Evolutionary conservation across 2,329 filamentous ascomycete genomes (phyloP).

Genomic region (Colletotrichum tropicicola): DNA sequence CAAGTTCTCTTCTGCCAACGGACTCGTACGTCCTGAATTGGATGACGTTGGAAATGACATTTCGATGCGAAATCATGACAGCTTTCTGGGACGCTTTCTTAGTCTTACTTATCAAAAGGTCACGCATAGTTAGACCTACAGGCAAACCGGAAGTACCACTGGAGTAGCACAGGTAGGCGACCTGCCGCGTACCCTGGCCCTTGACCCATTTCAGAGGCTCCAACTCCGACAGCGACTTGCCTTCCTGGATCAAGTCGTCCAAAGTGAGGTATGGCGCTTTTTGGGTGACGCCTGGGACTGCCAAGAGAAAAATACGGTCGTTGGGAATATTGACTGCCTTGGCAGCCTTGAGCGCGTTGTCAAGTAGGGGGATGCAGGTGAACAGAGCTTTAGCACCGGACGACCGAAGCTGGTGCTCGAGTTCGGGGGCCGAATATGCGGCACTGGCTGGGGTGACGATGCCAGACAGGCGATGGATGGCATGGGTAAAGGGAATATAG

Average conservation of each 20-base stretch:
- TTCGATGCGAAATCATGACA: constrained; percentile 83
- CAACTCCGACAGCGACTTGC: constrained; percentile 61
- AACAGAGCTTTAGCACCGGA: constrained; percentile 76
- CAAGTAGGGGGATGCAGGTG: constrained; percentile 72
- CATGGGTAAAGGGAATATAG: constrained; percentile 76
- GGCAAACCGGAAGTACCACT: constrained; percentile 83
- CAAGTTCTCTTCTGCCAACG: constrained; percentile 44
- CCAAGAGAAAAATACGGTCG: constrained; percentile 73
- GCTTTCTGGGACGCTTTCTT: constrained; percentile 66
- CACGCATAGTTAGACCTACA: constrained; percentile 49
- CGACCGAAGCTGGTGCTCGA: constrained; percentile 76
- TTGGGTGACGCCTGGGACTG: constrained; percentile 67
- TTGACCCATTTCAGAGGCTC: constrained; percentile 66
- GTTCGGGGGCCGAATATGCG: constrained; percentile 74
- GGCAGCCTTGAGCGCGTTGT: constrained; percentile 69
- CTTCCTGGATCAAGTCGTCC: constrained; percentile 71
- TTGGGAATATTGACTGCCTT: constrained; percentile 67
- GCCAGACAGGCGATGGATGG: constrained; percentile 78
- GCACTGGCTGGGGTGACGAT: constrained; percentile 80
- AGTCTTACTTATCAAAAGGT: background rate
- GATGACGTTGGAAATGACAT: constrained; percentile 80
- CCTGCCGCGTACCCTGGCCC: constrained; percentile 73
- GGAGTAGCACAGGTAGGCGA: constrained; percentile 82
- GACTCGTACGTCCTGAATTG: constrained; percentile 63
- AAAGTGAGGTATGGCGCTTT: constrained; percentile 69